Evolutionary conservation across 2,329 filamentous ascomycete genomes (phyloP).

Genomic region (Colletotrichum magnum): DNA sequence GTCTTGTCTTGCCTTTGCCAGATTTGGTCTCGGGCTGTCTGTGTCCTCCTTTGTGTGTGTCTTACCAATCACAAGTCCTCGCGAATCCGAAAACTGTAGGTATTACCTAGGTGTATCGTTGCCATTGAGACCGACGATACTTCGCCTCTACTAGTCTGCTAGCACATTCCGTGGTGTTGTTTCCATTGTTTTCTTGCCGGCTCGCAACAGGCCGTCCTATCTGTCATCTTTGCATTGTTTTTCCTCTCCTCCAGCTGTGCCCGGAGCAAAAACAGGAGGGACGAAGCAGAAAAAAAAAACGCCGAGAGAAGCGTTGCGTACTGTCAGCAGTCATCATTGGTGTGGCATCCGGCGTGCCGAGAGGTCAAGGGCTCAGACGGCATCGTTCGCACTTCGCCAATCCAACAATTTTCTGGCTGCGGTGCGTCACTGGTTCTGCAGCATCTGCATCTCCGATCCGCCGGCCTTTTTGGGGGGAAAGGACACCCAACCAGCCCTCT

Average conservation of each 20-base stretch:
- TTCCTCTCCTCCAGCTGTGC: neutral
- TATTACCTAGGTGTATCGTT: neutral
- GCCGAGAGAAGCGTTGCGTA: too few species aligned
- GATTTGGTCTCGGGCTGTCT: neutral
- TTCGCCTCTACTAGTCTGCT: too few species aligned
- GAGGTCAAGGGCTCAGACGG: slow-evolving; percentile 37
- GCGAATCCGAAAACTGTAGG: neutral
- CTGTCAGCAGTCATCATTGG: neutral
- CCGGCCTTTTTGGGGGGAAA: neutral
- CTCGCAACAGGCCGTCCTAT: too few species aligned
- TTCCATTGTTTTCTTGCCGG: too few species aligned
- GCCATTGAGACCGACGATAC: slow-evolving; percentile 1
- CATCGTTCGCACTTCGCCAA: slow-evolving; percentile 32
- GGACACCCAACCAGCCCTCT: slow-evolving; percentile 4
- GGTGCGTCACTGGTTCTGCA: slow-evolving; percentile 38
- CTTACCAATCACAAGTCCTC: slow-evolving; percentile 20
- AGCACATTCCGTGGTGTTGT: too few species aligned
- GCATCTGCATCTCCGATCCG: slow-evolving; percentile 30
- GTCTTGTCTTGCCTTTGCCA: neutral
- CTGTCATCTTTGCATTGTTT: neutral
- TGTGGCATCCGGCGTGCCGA: slow-evolving; percentile 17
- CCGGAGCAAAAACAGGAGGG: neutral
- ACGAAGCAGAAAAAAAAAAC: too few species aligned
- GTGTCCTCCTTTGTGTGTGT: slow-evolving; percentile 2
- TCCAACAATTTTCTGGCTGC: slow-evolving; percentile 10